A percentile compares a stretch with the other conserved stretches of the same genome.
Conservation (phyloP, 192 early-diverging fungal species). For the Coemansia sp. region DNA sequence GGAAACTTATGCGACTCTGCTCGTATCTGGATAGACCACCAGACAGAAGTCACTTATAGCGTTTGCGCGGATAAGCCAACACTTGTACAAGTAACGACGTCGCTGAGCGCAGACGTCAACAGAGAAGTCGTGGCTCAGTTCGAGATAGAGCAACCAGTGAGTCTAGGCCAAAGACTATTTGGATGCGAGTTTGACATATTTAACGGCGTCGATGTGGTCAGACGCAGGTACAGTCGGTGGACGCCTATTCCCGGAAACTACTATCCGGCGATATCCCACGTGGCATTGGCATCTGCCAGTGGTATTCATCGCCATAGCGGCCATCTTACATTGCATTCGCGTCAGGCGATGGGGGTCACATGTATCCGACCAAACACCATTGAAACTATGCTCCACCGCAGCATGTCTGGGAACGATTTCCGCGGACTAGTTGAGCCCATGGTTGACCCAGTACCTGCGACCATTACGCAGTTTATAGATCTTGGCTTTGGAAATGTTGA, state of each 20-base stretch:
- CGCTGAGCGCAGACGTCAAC: slow-evolving; percentile 14
- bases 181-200: slow-evolving; percentile 26
- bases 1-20: slow-evolving; percentile 31
- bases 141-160: background rate
- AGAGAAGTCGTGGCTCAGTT: slow-evolving; percentile 44
- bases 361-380: slow-evolving; percentile 17
- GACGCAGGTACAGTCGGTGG: slow-evolving; percentile 20
- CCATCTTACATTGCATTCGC: slow-evolving; percentile 30
- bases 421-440: slow-evolving; percentile 35
- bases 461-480: slow-evolving; percentile 30
- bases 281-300: slow-evolving; percentile 13
- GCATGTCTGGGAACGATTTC: slow-evolving; percentile 48
- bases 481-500: background rate
- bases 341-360: slow-evolving; percentile 40
- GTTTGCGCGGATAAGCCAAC: slow-evolving; percentile 30
- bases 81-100: slow-evolving; percentile 16
- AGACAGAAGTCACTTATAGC: slow-evolving; percentile 12
- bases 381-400: slow-evolving; percentile 42
- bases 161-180: background rate
- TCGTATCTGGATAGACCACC: slow-evolving; percentile 6
- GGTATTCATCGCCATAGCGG: background rate
- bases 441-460: slow-evolving; percentile 14
- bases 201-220: slow-evolving; percentile 28
- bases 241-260: slow-evolving; percentile 46
- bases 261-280: slow-evolving; percentile 36